These are phyloP conservation scores for Fusarium robinianum DNA, from an alignment of 2,329 filamentous ascomycete genomes.

Conservation along the genomic window DNA sequence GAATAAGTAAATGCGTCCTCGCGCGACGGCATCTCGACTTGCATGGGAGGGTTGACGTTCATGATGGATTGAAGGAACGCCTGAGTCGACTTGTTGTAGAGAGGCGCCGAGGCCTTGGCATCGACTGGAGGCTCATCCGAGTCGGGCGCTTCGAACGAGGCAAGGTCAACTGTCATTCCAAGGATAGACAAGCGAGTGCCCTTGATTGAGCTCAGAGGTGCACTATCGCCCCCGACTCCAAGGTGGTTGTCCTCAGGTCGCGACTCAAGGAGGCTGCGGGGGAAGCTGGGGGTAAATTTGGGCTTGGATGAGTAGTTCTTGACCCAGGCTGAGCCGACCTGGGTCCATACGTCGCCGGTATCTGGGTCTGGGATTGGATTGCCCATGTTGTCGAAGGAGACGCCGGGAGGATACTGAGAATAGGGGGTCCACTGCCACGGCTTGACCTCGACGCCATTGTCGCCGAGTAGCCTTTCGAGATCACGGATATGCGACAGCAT, in stretches of 20 bases:
- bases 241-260: slow-evolving; percentile 66
- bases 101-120: slow-evolving; percentile 46
- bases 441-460: slow-evolving; percentile 64
- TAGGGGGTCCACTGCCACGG: slow-evolving; percentile 48
- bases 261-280: slow-evolving; percentile 45
- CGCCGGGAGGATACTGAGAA: slow-evolving; percentile 34
- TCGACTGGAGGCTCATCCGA: slow-evolving; percentile 59
- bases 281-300: slow-evolving; percentile 34
- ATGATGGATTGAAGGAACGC: slow-evolving; percentile 70
- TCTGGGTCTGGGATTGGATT: slow-evolving; percentile 30
- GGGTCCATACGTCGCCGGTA: slow-evolving; percentile 39
- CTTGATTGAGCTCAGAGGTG: slow-evolving; percentile 72
- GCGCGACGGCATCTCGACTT: slow-evolving; percentile 65
- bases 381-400: slow-evolving; percentile 34
- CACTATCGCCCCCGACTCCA: slow-evolving; percentile 65
- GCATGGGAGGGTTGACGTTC: slow-evolving; percentile 61
- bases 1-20: slow-evolving; percentile 70
- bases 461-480: slow-evolving; percentile 67
- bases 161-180: slow-evolving; percentile 78
- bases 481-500: slow-evolving; percentile 70
- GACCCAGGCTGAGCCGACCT: slow-evolving; percentile 42
- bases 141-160: slow-evolving; percentile 70
- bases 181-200: slow-evolving; percentile 78
- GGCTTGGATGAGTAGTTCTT: slow-evolving; percentile 38
- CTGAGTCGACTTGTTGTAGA: slow-evolving; percentile 74